Percentiles rank a stretch among this genome's conserved stretches.
Evolutionary conservation across 202 grass and related monocot species (phyloP).

Genomic region (Panicum hallii): DNA sequence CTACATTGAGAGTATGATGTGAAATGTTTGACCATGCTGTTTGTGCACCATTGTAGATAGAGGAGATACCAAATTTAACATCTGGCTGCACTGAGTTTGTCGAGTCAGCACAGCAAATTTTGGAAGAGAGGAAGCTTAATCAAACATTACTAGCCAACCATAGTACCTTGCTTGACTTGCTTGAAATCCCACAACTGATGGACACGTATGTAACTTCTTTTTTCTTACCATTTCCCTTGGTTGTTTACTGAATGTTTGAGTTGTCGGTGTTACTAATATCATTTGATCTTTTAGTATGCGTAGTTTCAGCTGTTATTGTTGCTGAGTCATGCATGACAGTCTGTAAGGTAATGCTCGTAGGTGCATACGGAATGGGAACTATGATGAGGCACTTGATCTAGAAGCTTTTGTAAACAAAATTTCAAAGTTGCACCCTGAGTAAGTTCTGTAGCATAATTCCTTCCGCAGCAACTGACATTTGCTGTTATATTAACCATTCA

Average conservation of each 20-base stretch:
- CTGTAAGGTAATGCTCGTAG: constrained; percentile 52
- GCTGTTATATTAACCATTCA: constrained; percentile 45
- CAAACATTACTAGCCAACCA: constrained; percentile 95
- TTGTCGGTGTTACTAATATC: constrained; percentile 13
- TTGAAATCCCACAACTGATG: constrained; percentile 98
- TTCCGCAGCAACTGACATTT: constrained; percentile 14
- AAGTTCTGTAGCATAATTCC: constrained; percentile 48
- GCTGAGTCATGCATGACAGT: constrained; percentile 21
- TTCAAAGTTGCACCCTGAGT: constrained; percentile 91
- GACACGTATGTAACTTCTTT: constrained; percentile 78
- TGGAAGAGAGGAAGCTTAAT: constrained; percentile 98
- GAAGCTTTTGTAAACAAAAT: constrained; percentile 95
- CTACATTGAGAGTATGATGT: constrained; percentile 19
- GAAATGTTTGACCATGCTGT: constrained; percentile 44
- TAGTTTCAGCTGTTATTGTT: constrained; percentile 24
- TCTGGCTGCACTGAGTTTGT: constrained; percentile 98
- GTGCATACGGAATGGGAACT: constrained; percentile 97
- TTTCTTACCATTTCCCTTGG: constrained; percentile 24
- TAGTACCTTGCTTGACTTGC: constrained; percentile 93
- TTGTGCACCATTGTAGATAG: constrained; percentile 73
- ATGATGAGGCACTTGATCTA: constrained; percentile 98
- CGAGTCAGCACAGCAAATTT: constrained; percentile 91
- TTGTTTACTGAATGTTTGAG: constrained; percentile 21
- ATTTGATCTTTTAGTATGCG: constrained; percentile 16
- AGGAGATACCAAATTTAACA: constrained; percentile 97